A percentile compares a stretch with the other conserved stretches of the same genome.
Evolutionary conservation across 805 yeast genomes (phyloP).

Genomic region (Kodamaea neixiangensis): DNA sequence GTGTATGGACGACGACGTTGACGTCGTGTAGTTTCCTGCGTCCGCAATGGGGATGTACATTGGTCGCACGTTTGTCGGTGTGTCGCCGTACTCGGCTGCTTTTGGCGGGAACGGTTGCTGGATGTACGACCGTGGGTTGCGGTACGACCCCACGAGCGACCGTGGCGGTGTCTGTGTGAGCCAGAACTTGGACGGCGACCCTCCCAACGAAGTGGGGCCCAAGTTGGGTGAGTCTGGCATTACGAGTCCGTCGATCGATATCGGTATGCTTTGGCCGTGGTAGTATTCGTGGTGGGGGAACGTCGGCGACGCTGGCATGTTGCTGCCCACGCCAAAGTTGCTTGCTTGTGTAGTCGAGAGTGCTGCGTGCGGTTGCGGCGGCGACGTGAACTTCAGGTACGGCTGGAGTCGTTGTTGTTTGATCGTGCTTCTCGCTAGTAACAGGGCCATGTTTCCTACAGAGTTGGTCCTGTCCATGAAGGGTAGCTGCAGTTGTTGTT

Average conservation of each 20-base stretch:
- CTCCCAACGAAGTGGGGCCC: conserved; percentile 52
- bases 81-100: not conserved
- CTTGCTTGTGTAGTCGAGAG: not conserved
- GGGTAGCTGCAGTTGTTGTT: not conserved
- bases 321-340: not conserved
- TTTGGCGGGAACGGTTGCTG: conserved; percentile 8
- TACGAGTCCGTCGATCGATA: conserved; percentile 15
- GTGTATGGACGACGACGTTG: not conserved
- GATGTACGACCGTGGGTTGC: conserved; percentile 19
- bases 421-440: conserved; percentile 20
- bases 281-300: conserved; percentile 10
- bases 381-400: conserved; percentile 36
- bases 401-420: conserved; percentile 40
- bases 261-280: conserved; percentile 33
- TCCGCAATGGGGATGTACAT: conserved; percentile 13
- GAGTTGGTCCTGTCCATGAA: conserved; percentile 21
- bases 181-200: conserved; percentile 58
- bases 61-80: conserved; percentile 2
- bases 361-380: conserved; percentile 19
- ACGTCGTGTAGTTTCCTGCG: conserved; percentile 12
- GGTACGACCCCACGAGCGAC: conserved; percentile 26
- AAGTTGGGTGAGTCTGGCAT: conserved; percentile 55
- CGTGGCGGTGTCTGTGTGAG: conserved; percentile 56
- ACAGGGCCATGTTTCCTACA: conserved; percentile 14
- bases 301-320: conserved; percentile 8